Evolutionary conservation across 2,329 filamentous ascomycete genomes (phyloP), one percentile per base, ranked within the genome.

Genomic region (Penicillium sp.): DNA sequence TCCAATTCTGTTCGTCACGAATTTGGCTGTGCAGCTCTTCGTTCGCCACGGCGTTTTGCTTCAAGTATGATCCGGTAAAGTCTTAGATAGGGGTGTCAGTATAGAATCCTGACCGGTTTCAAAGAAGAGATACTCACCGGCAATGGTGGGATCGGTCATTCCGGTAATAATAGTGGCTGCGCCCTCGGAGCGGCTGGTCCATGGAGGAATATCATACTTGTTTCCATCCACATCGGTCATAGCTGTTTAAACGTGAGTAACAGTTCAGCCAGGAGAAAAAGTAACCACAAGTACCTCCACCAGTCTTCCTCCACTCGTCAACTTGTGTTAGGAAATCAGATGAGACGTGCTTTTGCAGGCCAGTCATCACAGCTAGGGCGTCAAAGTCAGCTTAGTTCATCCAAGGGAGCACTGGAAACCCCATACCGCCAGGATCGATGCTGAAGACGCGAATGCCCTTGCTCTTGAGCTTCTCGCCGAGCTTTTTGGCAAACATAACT

Each of bases 401-500:
- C 1, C 30, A 38, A n/a, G 14, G 14, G 2, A 10, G 20, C 13
- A 9, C 13, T 24, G 22, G 13, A 10, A 4, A 30, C 11, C 9
- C 46, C 48, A 25, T 60, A 58, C 56, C 54, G 25, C 76, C 77
- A 8, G 76, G 77, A 52, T 79, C 75, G n/a, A 78, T 45, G 2
- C 68, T 65, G 42, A 74, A 76, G 0, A 73, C 62, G 40, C 63
- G 61, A 16, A 79, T 68, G 0, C 69, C 67, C 18, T 61, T 62
- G 4, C 42, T 48, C 1, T 60, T 52, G 24, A 75, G 54, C 33
- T 68, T 63, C 30, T 71, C 55, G 11, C 76, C 73, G 11, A 79
- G 64, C 11, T 64, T 69, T 24, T 74, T 51, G 0, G 68, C 73
- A 51, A 79, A 78, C 41, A 79, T 60, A 10, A 80, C 74, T 48